Evolutionary conservation across 106 monocot species (phyloP), one percentile per base, ranked within the genome.

Genomic region (Iris macrosiphon): DNA sequence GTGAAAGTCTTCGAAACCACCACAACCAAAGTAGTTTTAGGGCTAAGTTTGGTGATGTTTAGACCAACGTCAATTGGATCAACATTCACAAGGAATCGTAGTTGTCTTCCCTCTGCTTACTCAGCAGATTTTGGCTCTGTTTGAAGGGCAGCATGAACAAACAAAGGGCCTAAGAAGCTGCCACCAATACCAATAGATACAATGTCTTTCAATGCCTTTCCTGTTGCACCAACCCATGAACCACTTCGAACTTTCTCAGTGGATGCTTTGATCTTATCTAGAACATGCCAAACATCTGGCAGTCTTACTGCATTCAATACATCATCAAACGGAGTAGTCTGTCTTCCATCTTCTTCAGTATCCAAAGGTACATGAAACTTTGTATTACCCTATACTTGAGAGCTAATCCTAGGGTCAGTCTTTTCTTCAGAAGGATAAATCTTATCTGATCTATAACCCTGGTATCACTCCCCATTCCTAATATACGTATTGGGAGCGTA

Each of bases 1-100:
- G 87, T 87, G 62, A 87, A 87, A 22, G 87, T 87, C 58, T 87
- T 87, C 43, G 87, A 87, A 59, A 87, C 87, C 34, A 87, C 75
- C 40, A 87, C 87, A 74, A 87, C 87, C 26, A 87, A 61, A 32
- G 87, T 87, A 31, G 87, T 87, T 49, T 87, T 82, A 47, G 87
- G 87, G 62, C 82, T 54, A 60, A 87, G 64, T 28, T 77, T 78
- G 37, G 43, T 57, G 25, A 72, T 68, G 47, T 61, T 87, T 40
- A 67, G 78, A 44, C 75, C 74, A 63, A 79, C 78, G 66, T 87
- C 87, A 61, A 82, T 60, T 26, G 87, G 87, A 55, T 87, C 87
- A 30, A 87, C 87, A 79, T 87, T 87, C 62, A 82, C 87, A 65
- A 87, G 82, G 24, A 87, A 87, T 78, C 78, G 74, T 40, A 87